These are phyloP conservation scores for Diaporthe citri DNA, from an alignment of 2,329 filamentous ascomycete species.

Conservation along the genomic window DNA sequence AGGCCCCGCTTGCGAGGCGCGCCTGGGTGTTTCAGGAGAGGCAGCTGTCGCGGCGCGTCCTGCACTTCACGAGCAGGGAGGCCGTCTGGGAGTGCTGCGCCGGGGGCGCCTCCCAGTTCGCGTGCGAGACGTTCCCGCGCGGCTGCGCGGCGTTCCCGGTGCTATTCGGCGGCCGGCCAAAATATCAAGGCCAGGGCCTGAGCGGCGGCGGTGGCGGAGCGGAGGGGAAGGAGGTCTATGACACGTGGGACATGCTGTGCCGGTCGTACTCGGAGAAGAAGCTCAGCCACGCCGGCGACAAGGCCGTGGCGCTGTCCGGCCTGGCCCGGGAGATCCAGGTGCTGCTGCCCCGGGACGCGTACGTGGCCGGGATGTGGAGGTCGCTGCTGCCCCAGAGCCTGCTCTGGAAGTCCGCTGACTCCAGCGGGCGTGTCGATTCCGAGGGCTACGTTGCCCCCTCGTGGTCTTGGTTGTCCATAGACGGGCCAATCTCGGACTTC, in stretches of 20 bases:
- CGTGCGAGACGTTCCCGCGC: slow-evolving; percentile 11
- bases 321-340: slow-evolving; percentile 14
- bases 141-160: not conserved
- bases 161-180: not conserved
- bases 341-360: not conserved
- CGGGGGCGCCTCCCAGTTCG: not conserved
- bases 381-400: not conserved
- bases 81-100: slow-evolving; percentile 41
- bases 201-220: not conserved
- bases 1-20: slow-evolving; percentile 5
- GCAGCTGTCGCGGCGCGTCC: slow-evolving; percentile 31
- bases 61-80: slow-evolving; percentile 29
- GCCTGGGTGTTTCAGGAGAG: slow-evolving; percentile 36
- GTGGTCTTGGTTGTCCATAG: slow-evolving; percentile 19
- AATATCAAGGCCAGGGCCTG: not conserved
- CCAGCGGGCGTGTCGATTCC: not conserved
- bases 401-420: not conserved
- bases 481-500: not conserved
- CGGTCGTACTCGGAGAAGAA: slow-evolving; percentile 9
- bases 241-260: slow-evolving; percentile 7
- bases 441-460: not conserved
- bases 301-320: not conserved
- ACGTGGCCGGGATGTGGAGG: slow-evolving; percentile 2
- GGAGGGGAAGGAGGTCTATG: not conserved
- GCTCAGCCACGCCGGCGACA: slow-evolving; percentile 9